Evolutionary conservation across 352 stramenopile genomes (phyloP).

Genomic region (Aphanomyces stellatus): DNA sequence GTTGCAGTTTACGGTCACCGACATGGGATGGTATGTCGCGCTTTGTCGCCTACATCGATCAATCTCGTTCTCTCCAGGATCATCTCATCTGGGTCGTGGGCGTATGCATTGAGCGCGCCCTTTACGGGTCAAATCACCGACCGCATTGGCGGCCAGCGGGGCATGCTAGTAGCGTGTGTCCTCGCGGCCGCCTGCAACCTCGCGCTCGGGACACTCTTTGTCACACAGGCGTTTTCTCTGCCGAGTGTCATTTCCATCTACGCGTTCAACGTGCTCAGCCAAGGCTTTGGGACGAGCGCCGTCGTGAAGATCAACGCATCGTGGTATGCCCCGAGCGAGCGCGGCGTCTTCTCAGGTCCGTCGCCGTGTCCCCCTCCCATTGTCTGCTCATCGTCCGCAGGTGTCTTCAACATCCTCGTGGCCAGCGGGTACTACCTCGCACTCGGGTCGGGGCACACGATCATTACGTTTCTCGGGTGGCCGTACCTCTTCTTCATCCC

Average conservation of each 20-base stretch:
- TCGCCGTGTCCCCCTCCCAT: background rate
- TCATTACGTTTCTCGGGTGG: slow-evolving; percentile 51
- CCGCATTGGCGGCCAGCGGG: slow-evolving; percentile 52
- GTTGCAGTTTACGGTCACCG: slow-evolving; percentile 51
- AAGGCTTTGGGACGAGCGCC: slow-evolving; percentile 61
- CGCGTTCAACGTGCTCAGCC: slow-evolving; percentile 50
- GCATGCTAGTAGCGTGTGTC: slow-evolving; percentile 54
- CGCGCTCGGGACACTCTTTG: slow-evolving; percentile 39
- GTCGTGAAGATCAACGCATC: slow-evolving; percentile 72
- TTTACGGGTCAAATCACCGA: slow-evolving; percentile 65
- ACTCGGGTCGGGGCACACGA: slow-evolving; percentile 45
- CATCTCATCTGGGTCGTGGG: slow-evolving; percentile 56
- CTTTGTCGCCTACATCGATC: background rate
- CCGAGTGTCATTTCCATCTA: slow-evolving; percentile 58
- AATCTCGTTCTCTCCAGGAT: slow-evolving; percentile 27
- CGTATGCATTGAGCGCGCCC: slow-evolving; percentile 51
- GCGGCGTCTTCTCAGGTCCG: slow-evolving; percentile 42
- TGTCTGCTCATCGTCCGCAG: background rate
- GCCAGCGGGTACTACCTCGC: slow-evolving; percentile 68
- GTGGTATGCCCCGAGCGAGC: slow-evolving; percentile 55
- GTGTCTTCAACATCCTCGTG: slow-evolving; percentile 73
- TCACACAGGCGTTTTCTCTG: slow-evolving; percentile 26
- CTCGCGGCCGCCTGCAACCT: slow-evolving; percentile 53
- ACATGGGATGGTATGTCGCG: slow-evolving; percentile 51
- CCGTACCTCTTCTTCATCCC: slow-evolving; percentile 62